Conservation (phyloP, 352 stramenopile species). For the Phytopythium cucurbitacearum region DNA sequence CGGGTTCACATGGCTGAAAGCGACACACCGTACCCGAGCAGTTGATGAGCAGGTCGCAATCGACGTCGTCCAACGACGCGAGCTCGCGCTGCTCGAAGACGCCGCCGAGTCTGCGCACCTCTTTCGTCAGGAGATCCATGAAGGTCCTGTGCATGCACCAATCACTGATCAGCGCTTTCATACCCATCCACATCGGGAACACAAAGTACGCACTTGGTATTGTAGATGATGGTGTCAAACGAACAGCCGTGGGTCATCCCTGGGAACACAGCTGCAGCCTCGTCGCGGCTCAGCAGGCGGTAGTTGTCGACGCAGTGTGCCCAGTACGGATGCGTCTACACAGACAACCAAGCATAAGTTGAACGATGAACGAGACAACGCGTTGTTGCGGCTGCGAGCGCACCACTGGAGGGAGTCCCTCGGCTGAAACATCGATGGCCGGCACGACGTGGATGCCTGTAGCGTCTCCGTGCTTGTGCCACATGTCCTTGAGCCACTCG, state of each 20-base stretch:
- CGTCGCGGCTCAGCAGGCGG: slow-evolving; percentile 31
- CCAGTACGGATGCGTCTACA: slow-evolving; percentile 53
- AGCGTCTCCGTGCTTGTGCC: slow-evolving; percentile 31
- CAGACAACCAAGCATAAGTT: not conserved
- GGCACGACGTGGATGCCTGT: slow-evolving; percentile 51
- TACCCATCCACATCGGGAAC: slow-evolving; percentile 1
- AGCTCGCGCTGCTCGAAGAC: slow-evolving; percentile 46
- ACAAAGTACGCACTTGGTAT: slow-evolving; percentile 23
- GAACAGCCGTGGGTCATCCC: slow-evolving; percentile 43
- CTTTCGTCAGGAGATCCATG: slow-evolving; percentile 42
- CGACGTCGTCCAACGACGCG: slow-evolving; percentile 24
- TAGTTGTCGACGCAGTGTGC: slow-evolving; percentile 60
- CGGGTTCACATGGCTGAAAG: no score
- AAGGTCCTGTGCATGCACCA: slow-evolving; percentile 24
- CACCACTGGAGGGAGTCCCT: slow-evolving; percentile 27
- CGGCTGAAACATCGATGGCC: slow-evolving; percentile 37
- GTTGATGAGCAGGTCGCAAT: slow-evolving; percentile 56
- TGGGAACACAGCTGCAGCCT: slow-evolving; percentile 29
- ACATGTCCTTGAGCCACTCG: slow-evolving; percentile 42
- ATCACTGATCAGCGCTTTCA: not conserved
- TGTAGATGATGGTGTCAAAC: slow-evolving; percentile 68
- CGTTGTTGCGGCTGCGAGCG: not conserved
- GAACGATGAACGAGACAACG: not conserved
- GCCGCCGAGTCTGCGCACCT: slow-evolving; percentile 40
- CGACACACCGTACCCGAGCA: slow-evolving; percentile 30